phyloP scores from a whole-genome alignment of 148 eudicot genomes.

The Cornus controversa region DNA sequence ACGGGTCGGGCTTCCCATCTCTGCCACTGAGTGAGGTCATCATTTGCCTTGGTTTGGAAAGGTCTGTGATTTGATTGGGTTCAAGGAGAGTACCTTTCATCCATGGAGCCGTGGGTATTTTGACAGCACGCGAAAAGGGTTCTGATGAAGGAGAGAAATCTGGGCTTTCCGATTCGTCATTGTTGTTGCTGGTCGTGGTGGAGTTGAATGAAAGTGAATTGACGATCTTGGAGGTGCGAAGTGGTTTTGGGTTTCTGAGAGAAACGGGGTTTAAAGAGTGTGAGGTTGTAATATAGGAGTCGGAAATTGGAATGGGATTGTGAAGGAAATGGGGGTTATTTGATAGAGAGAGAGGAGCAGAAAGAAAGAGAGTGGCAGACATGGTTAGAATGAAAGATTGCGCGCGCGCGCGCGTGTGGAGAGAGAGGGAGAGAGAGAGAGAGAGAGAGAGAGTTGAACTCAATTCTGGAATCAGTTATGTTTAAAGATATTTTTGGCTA shows the following conservation, averaged over 20 bases:
- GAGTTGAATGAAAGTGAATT: conserved; percentile 26
- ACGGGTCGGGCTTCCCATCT: conserved; percentile 26
- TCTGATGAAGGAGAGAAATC: conserved; percentile 23
- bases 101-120: conserved; percentile 94
- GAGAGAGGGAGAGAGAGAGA: too few relatives aligned
- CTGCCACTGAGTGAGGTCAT: conserved; percentile 18
- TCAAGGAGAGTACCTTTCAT: conserved; percentile 58
- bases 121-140: conserved; percentile 19
- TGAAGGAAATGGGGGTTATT: neutral
- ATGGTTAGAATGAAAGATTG: neutral
- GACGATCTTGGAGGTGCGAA: neutral
- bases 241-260: conserved; percentile 28
- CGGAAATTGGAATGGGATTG: conserved; percentile 1
- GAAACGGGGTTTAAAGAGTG: neutral
- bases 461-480: too few relatives aligned
- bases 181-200: neutral
- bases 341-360: conserved; percentile 9
- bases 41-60: conserved; percentile 26
- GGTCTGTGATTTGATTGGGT: conserved; percentile 49
- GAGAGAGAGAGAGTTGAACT: too few relatives aligned
- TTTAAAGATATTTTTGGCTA: too few relatives aligned
- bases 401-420: too few relatives aligned
- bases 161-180: conserved; percentile 13
- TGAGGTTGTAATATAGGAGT: neutral
- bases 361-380: conserved; percentile 23